Base-by-base conservation (phyloP, 2,329 filamentous ascomycete species). In the Sclerotiophoma versabilis region DNA sequence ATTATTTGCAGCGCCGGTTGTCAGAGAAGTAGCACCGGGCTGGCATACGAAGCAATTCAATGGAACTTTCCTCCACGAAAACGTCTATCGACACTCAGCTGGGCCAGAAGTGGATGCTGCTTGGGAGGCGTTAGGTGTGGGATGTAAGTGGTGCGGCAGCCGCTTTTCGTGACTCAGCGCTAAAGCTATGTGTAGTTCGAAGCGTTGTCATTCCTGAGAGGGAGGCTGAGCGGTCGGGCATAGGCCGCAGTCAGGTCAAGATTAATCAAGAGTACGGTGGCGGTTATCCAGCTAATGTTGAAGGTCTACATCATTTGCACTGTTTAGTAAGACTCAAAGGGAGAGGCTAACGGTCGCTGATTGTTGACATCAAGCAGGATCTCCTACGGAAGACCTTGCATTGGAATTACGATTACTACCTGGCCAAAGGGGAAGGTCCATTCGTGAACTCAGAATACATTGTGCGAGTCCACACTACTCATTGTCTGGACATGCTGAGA, bases 371-470 rank as follows among this genome's bases (percentile, higher is more conserved):
- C 20, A 7, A 0, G n/a, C 42, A 81, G 83, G 85, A 88, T 51
- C 76, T 87, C 5, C 64, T 88, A 6, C 81, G 85, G 1, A 81
- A 87, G 63, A 74, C 81, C 0, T 71, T 86, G 0, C 83, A 82
- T 64, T 87, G 81, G 74, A 87, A 87, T 63, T 83, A 83, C 49
- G 77, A 82, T 15, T 82, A 86, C 64, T 88, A 88, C 68, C 78
- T 78, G 55, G 64, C 65, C 0, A 62, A 79, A 22, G 80, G 80
- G 3, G 64, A 77, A 19, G 81, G 83, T 1, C 80, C 83, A 0
- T 88, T 87, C 60, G 65, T 68, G 15, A 87, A 87, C 62, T 76
- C 81, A 3, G 83, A 84, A 17, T 69, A 75, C 29, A 81, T 87
- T 36, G 69, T 87, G 6, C 78, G 77, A 20, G 75, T 79, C 1